Evolutionary conservation across 441 rosid genomes (phyloP), one percentile per base, ranked within the genome.

Genomic region (Corymbia citriodora): DNA sequence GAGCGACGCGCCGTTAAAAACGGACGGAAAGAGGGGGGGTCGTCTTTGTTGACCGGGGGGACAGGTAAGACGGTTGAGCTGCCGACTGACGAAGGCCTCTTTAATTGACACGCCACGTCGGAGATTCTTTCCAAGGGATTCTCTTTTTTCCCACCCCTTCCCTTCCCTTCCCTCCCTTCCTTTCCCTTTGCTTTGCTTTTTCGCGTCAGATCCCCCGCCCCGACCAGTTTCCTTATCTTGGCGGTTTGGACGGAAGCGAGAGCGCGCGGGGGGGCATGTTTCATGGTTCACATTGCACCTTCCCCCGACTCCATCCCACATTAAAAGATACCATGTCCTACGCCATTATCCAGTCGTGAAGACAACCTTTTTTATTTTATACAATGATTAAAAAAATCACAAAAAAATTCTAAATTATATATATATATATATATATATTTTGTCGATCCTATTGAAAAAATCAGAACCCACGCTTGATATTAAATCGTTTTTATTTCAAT

Each of bases 1-100:
- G 90, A 59, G 65, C n/a, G 65, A 59, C 65, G 65, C 45, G 88
- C 88, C 91, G 93, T 92, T 68, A 87, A 88, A 88, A 88, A 90
- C 91, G 82, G 91, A 92, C 92, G 92, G 90, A 55, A 21, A 7
- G n/a, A 5, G 16, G 7, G 2, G 2, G 5, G 16, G 7, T 7
- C 2, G 79, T 2, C n/a, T 45, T 79, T 79, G 6, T 79, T 79
- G 53, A 79, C 85, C 53, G n/a, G 27, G 9, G 13, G 17, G 10
- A 45, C 85, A 45, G 85, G 85, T 79, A 3, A 79, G 85, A 25
- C 53, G 8, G 85, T 45, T 79, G 85, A 45, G n/a, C 85, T 79
- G 17, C 85, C 85, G 52, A 45, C 85, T 7, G 52, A 23, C 52
- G 33, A 45, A 12, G 1, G 13, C 29, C 63, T 29, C 6, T 18